Percentiles rank a stretch among this genome's conserved stretches.
Conservation (phyloP, 495 filamentous ascomycete species). For the Penicillium salamii region DNA sequence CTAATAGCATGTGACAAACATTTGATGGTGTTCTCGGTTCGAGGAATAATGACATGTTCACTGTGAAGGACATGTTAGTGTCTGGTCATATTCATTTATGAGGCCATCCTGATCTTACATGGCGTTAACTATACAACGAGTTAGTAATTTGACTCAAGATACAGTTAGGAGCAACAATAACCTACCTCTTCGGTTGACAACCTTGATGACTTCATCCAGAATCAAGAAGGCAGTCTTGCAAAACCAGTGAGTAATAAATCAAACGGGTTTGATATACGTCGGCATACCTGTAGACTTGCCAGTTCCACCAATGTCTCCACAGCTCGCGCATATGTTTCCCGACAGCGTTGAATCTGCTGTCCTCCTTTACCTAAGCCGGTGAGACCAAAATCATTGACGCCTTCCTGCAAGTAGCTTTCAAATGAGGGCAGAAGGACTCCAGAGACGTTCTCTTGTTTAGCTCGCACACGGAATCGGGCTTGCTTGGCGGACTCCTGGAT, state of each 20-base stretch:
- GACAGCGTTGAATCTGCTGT: conserved; percentile 90
- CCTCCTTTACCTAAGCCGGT: conserved; percentile 96
- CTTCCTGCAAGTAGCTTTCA: conserved; percentile 76
- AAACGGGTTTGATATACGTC: neutral
- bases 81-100: neutral
- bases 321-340: conserved; percentile 95
- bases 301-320: conserved; percentile 97
- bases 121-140: conserved; percentile 68
- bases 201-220: conserved; percentile 98
- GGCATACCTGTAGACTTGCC: conserved; percentile 77
- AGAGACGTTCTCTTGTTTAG: conserved; percentile 97
- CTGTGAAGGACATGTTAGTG: conserved; percentile 23
- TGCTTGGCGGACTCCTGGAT: conserved; percentile 93
- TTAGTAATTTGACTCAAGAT: conserved; percentile 21
- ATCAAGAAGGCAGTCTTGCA: conserved; percentile 91
- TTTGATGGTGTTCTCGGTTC: conserved; percentile 98
- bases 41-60: conserved; percentile 96
- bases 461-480: conserved; percentile 85
- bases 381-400: conserved; percentile 93
- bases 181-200: conserved; percentile 90
- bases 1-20: conserved; percentile 49
- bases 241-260: conserved; percentile 2
- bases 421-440: conserved; percentile 92
- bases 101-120: conserved; percentile 59
- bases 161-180: neutral